Percentiles rank a stretch among this genome's conserved stretches.
These are phyloP conservation scores for Fusarium tjaetaba DNA, from an alignment of 2,329 filamentous ascomycete species.

Conservation along the genomic window DNA sequence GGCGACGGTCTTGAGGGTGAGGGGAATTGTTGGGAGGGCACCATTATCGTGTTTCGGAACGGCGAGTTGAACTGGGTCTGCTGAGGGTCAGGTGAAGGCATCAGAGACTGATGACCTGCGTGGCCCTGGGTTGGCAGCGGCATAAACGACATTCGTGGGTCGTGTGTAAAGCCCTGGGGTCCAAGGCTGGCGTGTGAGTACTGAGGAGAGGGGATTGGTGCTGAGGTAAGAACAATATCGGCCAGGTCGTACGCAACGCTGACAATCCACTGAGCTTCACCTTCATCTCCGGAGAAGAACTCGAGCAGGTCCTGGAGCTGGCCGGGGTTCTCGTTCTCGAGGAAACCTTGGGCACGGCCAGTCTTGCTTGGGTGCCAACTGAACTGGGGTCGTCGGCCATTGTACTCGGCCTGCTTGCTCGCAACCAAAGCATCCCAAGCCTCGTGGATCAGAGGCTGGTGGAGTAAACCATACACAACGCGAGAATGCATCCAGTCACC, in stretches of 20 bases:
- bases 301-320: constrained; percentile 73
- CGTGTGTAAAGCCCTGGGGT: constrained; percentile 42
- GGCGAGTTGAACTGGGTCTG: constrained; percentile 44
- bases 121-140: constrained; percentile 47
- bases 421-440: constrained; percentile 68
- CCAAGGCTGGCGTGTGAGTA: constrained; percentile 44
- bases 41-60: constrained; percentile 48
- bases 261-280: constrained; percentile 67
- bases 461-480: constrained; percentile 73
- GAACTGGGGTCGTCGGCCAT: constrained; percentile 65
- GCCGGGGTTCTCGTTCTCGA: constrained; percentile 70
- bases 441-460: constrained; percentile 69
- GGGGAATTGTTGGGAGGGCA: constrained; percentile 47
- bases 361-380: constrained; percentile 69
- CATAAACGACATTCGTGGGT: constrained; percentile 46
- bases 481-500: constrained; percentile 75
- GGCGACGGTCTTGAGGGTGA: constrained; percentile 45
- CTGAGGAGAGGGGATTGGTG: constrained; percentile 46
- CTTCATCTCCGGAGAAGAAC: constrained; percentile 68
- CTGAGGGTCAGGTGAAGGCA: constrained; percentile 44
- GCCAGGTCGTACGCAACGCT: constrained; percentile 68
- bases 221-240: constrained; percentile 54
- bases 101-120: constrained; percentile 44
- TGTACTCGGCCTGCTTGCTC: constrained; percentile 65
- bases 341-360: constrained; percentile 65